Evolutionary conservation across 2,329 filamentous ascomycete species (phyloP).

Genomic region (Madurella fahalii): DNA sequence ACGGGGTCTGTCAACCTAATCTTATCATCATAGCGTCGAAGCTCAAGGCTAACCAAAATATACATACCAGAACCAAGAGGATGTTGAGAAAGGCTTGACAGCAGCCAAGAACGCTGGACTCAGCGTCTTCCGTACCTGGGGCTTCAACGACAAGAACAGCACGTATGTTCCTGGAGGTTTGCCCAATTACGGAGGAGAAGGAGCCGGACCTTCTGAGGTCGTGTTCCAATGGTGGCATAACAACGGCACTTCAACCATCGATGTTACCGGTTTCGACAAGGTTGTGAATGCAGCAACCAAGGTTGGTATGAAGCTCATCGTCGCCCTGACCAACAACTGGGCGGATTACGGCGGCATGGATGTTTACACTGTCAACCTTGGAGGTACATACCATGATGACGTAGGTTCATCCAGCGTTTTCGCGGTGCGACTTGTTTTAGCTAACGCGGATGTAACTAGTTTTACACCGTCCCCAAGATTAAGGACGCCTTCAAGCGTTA

Average conservation of each 20-base stretch:
- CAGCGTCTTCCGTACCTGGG: constrained; percentile 54
- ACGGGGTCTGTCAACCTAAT: constrained; percentile 36
- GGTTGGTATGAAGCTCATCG: constrained; percentile 48
- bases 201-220: constrained; percentile 41
- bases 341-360: constrained; percentile 59
- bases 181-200: constrained; percentile 49
- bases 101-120: constrained; percentile 46
- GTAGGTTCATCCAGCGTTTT: constrained; percentile 26
- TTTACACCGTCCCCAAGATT: constrained; percentile 47
- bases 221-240: constrained; percentile 44
- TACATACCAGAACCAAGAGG: constrained; percentile 39
- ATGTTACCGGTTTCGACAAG: constrained; percentile 45
- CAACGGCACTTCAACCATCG: constrained; percentile 45
- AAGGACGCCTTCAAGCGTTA: constrained; percentile 54
- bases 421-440: not conserved
- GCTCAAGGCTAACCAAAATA: not conserved
- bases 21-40: not conserved
- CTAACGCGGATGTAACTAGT: constrained; percentile 30
- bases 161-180: constrained; percentile 43
- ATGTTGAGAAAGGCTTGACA: constrained; percentile 43
- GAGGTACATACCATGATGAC: constrained; percentile 48
- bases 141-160: constrained; percentile 54
- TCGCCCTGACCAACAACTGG: constrained; percentile 56
- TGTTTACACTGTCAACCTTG: constrained; percentile 53
- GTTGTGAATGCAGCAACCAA: constrained; percentile 48